Evolutionary conservation across 2,329 filamentous ascomycete species (phyloP).

Genomic region (Fusarium papillatum): DNA sequence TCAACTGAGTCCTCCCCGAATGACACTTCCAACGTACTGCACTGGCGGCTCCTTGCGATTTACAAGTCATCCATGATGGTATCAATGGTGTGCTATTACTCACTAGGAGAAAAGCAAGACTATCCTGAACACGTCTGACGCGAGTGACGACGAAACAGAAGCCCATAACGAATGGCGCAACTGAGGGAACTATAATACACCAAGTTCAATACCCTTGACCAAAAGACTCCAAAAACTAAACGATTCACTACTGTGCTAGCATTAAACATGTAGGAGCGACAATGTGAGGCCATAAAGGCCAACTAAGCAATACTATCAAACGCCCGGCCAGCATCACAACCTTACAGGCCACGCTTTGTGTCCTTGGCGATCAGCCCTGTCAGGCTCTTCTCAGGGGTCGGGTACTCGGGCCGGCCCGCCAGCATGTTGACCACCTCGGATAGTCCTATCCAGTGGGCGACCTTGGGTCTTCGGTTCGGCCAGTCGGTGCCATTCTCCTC

Average conservation of each 20-base stretch:
- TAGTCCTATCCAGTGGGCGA: slow-evolving; percentile 87
- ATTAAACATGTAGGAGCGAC: slow-evolving; percentile 34
- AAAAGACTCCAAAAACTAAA: slow-evolving; percentile 17
- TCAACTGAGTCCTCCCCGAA: not conserved
- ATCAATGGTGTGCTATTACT: not conserved
- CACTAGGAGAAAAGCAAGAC: not conserved
- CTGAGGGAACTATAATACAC: not conserved
- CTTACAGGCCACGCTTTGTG: slow-evolving; percentile 65
- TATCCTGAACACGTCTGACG: not conserved
- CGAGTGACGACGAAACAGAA: not conserved
- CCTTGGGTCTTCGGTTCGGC: slow-evolving; percentile 86
- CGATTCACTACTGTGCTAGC: slow-evolving; percentile 33
- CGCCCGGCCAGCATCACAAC: slow-evolving; percentile 20
- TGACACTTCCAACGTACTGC: not conserved
- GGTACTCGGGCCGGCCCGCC: slow-evolving; percentile 75
- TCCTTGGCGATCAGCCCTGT: slow-evolving; percentile 71
- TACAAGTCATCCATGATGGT: not conserved
- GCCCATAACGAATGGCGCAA: not conserved
- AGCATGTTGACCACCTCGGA: slow-evolving; percentile 88
- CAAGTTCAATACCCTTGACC: not conserved
- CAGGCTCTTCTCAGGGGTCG: slow-evolving; percentile 62
- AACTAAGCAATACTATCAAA: slow-evolving; percentile 21
- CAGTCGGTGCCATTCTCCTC: slow-evolving; percentile 93
- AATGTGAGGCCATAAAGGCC: slow-evolving; percentile 16
- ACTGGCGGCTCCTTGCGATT: not conserved